Evolutionary conservation across 2,329 filamentous ascomycete species (phyloP).

Genomic region (Fusarium sp.): DNA sequence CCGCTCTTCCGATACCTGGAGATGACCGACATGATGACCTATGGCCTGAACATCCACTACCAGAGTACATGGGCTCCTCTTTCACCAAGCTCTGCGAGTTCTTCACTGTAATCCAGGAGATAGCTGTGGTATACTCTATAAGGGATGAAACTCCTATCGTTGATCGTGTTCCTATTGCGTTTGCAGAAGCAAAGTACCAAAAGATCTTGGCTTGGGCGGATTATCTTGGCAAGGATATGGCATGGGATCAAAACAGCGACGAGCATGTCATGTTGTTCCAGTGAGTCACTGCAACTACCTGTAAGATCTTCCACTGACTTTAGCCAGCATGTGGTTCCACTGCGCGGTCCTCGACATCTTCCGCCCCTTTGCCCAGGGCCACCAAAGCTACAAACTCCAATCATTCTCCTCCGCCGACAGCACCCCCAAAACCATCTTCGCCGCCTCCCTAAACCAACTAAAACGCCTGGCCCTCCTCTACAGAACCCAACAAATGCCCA

Average conservation of each 20-base stretch:
- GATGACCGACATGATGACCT: neutral
- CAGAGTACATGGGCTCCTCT: neutral
- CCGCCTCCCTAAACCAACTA: slow-evolving; percentile 1
- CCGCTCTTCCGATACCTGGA: neutral
- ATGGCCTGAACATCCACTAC: neutral
- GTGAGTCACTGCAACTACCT: neutral
- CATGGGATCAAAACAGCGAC: neutral
- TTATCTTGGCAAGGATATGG: neutral
- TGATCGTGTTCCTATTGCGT: neutral
- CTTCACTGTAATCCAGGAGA: neutral
- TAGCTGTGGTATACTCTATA: neutral
- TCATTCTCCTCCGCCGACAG: neutral
- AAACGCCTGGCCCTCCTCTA: neutral
- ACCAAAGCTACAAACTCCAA: neutral
- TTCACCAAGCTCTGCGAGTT: neutral
- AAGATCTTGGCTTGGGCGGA: neutral
- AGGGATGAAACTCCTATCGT: accelerated
- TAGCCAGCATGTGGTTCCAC: neutral
- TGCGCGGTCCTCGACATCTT: slow-evolving; percentile 7
- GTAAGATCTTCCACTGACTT: accelerated
- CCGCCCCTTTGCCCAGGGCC: neutral
- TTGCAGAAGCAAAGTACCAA: slow-evolving; percentile 11
- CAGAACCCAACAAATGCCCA: neutral
- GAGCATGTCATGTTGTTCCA: neutral
- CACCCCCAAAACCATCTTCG: neutral